Conservation (phyloP, 2,329 filamentous ascomycete genomes). For the Amylocarpus encephaloides region DNA sequence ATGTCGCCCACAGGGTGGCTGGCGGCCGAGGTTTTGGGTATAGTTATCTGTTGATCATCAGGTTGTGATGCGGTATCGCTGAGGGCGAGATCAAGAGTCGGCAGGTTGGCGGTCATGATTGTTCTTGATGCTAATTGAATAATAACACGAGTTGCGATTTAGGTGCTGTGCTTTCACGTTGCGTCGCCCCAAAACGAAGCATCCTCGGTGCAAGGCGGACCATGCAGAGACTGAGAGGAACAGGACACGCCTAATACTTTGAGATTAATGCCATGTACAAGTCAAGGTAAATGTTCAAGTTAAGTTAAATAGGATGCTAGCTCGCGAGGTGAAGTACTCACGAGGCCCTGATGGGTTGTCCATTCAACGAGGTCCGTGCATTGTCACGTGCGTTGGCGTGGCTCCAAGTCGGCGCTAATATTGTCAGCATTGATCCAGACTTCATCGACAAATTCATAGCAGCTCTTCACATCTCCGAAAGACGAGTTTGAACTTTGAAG, state of each 20-base stretch:
- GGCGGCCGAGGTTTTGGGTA: constrained; percentile 28
- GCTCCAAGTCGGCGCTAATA: too few relatives aligned
- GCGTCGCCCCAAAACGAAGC: constrained; percentile 8
- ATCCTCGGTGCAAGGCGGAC: constrained; percentile 3
- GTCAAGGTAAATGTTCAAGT: not conserved
- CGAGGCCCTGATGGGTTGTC: too few relatives aligned
- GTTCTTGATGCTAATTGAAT: constrained; percentile 8
- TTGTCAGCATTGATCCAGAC: too few relatives aligned
- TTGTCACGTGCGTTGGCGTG: not conserved
- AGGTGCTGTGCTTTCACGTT: constrained; percentile 20
- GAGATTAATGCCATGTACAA: not conserved
- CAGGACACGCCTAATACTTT: not conserved
- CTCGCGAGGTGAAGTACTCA: too few relatives aligned
- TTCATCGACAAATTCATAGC: too few relatives aligned
- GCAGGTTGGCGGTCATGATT: constrained; percentile 24
- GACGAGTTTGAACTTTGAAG: too few relatives aligned
- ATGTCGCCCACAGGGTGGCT: constrained; percentile 19
- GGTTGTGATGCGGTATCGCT: constrained; percentile 27
- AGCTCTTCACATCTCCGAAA: too few relatives aligned
- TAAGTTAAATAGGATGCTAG: not conserved
- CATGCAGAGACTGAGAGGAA: not conserved
- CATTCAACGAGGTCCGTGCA: not conserved
- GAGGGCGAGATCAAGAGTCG: constrained; percentile 21
- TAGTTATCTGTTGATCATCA: constrained; percentile 23
- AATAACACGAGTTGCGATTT: constrained; percentile 17